A percentile compares a stretch with the other conserved stretches of the same genome.
These are phyloP conservation scores for Fusarium torreyae DNA, from an alignment of 2,329 filamentous ascomycete species.

Conservation along the genomic window DNA sequence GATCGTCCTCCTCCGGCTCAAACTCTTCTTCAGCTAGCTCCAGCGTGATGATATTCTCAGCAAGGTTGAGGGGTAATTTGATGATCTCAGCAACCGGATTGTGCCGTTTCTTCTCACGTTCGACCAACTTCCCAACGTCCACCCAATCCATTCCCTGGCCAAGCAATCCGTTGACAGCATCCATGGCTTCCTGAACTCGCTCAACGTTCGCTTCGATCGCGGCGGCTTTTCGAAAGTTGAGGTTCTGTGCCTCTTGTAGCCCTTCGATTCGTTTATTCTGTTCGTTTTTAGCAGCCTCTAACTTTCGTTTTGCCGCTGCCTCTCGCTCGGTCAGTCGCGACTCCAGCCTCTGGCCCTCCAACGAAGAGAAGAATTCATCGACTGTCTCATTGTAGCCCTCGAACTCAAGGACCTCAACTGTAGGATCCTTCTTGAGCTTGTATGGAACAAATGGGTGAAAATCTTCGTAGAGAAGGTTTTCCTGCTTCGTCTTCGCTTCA, in stretches of 20 bases:
- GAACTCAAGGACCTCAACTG: conserved; percentile 80
- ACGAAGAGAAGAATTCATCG: conserved; percentile 96
- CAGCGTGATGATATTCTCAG: conserved; percentile 91
- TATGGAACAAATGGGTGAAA: conserved; percentile 92
- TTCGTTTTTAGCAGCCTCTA: conserved; percentile 87
- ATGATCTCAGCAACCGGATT: conserved; percentile 93
- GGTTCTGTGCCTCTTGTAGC: conserved; percentile 82
- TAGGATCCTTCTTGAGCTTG: conserved; percentile 80
- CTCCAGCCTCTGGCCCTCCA: conserved; percentile 93
- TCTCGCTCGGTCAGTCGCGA: conserved; percentile 87
- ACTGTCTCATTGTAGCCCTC: conserved; percentile 93
- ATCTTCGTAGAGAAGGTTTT: conserved; percentile 85
- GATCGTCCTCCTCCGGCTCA: conserved; percentile 72
- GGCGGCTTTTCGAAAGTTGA: conserved; percentile 89
- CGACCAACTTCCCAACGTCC: conserved; percentile 88
- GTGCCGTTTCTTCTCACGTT: conserved; percentile 83
- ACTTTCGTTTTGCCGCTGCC: conserved; percentile 82
- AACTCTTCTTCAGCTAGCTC: conserved; percentile 79
- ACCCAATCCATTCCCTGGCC: conserved; percentile 98
- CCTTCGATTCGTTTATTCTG: conserved; percentile 89
- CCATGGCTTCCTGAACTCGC: conserved; percentile 91
- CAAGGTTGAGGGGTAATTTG: conserved; percentile 86
- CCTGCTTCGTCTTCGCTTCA: conserved; percentile 55
- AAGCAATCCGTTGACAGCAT: conserved; percentile 92
- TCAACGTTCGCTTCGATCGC: conserved; percentile 93